Base-by-base conservation (phyloP, 306 rosid species). In the Sicyos edulis region DNA sequence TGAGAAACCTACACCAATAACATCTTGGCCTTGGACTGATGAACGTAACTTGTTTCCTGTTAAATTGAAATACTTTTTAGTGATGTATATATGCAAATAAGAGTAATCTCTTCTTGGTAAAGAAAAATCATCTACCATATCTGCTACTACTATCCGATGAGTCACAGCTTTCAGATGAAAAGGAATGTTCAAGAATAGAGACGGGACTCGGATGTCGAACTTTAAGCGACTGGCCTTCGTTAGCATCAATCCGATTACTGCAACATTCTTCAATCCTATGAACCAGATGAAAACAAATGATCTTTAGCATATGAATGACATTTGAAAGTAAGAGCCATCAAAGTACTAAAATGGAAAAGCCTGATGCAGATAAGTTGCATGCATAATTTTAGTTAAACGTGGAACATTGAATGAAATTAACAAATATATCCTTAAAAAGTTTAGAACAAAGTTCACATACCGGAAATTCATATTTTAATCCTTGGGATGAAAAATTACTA, bases 161-260 rank as follows among this genome's bases (percentile, higher is more conserved):
- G 55, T 82, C 92, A 47, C 80, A 82, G 81, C 96, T 90, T 74
- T 93, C 98, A 74, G 80, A 74, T 56, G 97, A 93, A 80, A 88
- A 86, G 26, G 92, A 82, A 71, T 87, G 89, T 82, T 88, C 95
- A 19, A 93, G 84, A 85, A 93, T 81, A 20, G 98, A 93, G 62
- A 87, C 80, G 42, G 98, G 97, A 85, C 98, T 90, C 54, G 92
- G 92, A 72, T 88, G 86, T 53, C 96, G 82, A 70, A 81, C 54
- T 75, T 73, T 82, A 54, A 22, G 71, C 32, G 73, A 72, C 42
- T 62, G 77, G 44, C 75, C 87, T 60, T 79, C 65, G 45, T 83
- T 88, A 56, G 70, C 50, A 34, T 40, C 79, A 73, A 44, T 56
- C 73, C 74, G 85, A 51, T 62, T 76, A 78, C 75, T 87, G 54